Percentiles rank a stretch among this genome's conserved stretches.
Conservation (phyloP, 2,329 filamentous ascomycete species). For the Beauveria scarabaeidicola region DNA sequence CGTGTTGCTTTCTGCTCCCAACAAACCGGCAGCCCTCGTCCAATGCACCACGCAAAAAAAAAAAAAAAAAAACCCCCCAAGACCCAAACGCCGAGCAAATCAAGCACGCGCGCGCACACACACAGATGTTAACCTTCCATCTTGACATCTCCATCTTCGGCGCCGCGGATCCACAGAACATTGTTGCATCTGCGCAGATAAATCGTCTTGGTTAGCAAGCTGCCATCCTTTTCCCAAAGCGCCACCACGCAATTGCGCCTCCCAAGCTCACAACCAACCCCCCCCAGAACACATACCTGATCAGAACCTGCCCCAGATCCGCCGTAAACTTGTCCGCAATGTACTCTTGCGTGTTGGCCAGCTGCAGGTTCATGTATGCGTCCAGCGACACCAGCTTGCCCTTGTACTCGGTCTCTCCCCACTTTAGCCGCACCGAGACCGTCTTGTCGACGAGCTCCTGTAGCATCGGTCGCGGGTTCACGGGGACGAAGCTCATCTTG, state of each 20-base stretch:
- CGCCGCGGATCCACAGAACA: constrained; percentile 79
- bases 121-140: constrained; percentile 41
- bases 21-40: no score
- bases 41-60: no score
- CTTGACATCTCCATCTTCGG: constrained; percentile 44
- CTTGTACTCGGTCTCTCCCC: constrained; percentile 97
- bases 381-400: constrained; percentile 87
- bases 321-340: constrained; percentile 81
- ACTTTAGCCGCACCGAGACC: constrained; percentile 89
- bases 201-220: constrained; percentile 2
- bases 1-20: no score
- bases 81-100: constrained; percentile 4
- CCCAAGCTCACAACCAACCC: not conserved
- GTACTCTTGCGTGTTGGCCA: constrained; percentile 85
- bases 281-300: constrained; percentile 50
- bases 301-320: constrained; percentile 80
- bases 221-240: not conserved
- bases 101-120: not conserved
- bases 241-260: not conserved
- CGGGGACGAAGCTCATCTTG: constrained; percentile 62
- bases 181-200: constrained; percentile 68
- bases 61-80: no score
- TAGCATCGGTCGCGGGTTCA: constrained; percentile 95
- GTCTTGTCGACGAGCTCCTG: constrained; percentile 88
- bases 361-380: constrained; percentile 98